These are phyloP conservation scores for Haplosporangium gracile DNA, from an alignment of 192 early-diverging fungal genomes.

Conservation along the genomic window DNA sequence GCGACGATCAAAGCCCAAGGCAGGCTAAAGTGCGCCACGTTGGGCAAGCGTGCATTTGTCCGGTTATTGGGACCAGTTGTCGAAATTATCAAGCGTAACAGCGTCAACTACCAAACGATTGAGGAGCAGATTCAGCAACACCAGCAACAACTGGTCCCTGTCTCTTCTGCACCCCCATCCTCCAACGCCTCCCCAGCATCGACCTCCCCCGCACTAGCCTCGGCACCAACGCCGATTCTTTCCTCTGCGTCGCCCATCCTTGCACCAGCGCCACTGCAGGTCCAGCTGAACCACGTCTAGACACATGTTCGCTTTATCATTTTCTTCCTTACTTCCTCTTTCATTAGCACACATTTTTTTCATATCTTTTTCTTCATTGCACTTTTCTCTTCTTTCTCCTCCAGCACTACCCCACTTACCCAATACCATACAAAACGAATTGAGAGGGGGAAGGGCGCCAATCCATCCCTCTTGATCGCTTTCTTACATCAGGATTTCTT, in stretches of 20 bases:
- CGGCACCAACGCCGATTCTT: constrained; percentile 30
- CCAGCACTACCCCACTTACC: neutral
- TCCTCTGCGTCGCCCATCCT: constrained; percentile 18
- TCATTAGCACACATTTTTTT: neutral
- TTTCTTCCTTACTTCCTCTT: neutral
- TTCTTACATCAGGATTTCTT: neutral
- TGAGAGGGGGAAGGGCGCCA: neutral
- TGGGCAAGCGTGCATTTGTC: constrained; percentile 96
- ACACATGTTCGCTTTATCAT: neutral
- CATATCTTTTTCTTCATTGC: neutral
- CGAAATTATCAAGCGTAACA: constrained; percentile 97
- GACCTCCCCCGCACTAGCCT: constrained; percentile 19
- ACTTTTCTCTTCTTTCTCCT: neutral
- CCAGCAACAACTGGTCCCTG: constrained; percentile 34
- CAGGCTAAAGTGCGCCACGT: constrained; percentile 93
- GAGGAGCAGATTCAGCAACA: constrained; percentile 59
- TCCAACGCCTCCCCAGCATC: constrained; percentile 21
- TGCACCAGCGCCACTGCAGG: constrained; percentile 10
- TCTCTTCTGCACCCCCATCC: constrained; percentile 18
- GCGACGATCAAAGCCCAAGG: constrained; percentile 91
- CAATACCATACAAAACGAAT: neutral
- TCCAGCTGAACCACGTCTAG: constrained; percentile 36
- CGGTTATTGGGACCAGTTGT: constrained; percentile 94
- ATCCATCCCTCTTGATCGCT: neutral
- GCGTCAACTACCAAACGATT: constrained; percentile 85